These are phyloP conservation scores for Fusarium sp. DNA, from an alignment of 2,329 filamentous ascomycete species.

Conservation along the genomic window DNA sequence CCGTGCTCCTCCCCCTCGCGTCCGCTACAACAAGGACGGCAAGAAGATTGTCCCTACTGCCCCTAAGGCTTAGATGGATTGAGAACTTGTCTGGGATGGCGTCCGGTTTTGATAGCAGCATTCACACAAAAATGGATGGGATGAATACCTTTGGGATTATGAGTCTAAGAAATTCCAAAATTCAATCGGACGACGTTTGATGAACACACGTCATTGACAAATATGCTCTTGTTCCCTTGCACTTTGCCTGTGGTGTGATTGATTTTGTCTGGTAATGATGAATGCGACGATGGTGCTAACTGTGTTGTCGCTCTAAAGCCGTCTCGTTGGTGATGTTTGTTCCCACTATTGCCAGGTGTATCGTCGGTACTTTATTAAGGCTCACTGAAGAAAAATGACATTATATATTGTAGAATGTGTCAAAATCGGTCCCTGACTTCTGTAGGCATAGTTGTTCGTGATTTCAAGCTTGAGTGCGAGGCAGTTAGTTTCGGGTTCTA, in stretches of 20 bases:
- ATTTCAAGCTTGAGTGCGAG: too few species aligned
- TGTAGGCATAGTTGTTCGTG: too few species aligned
- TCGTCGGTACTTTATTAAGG: too few species aligned
- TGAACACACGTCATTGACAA: slow-evolving; percentile 40
- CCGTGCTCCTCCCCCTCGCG: slow-evolving; percentile 96
- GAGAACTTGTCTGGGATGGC: slow-evolving; percentile 52
- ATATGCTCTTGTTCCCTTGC: background rate
- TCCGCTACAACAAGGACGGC: slow-evolving; percentile 99
- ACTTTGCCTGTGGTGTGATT: background rate
- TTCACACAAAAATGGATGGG: slow-evolving; percentile 55
- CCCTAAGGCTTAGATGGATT: slow-evolving; percentile 56
- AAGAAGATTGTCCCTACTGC: slow-evolving; percentile 95
- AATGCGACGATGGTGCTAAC: too few species aligned
- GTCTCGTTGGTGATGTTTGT: background rate
- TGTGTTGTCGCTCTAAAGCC: background rate
- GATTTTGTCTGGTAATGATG: background rate
- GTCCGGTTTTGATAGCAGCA: slow-evolving; percentile 57
- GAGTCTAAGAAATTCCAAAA: slow-evolving; percentile 51
- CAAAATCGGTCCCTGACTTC: too few species aligned
- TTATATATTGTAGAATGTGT: too few species aligned
- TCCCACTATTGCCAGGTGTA: too few species aligned
- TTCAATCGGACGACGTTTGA: slow-evolving; percentile 48
- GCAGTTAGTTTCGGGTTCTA: too few species aligned
- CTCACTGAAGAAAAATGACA: too few species aligned
- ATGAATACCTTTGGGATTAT: slow-evolving; percentile 54